Evolutionary conservation across 2,329 filamentous ascomycete genomes (phyloP), one percentile per base, ranked within the genome.

Genomic region (Lomentospora prolificans): DNA sequence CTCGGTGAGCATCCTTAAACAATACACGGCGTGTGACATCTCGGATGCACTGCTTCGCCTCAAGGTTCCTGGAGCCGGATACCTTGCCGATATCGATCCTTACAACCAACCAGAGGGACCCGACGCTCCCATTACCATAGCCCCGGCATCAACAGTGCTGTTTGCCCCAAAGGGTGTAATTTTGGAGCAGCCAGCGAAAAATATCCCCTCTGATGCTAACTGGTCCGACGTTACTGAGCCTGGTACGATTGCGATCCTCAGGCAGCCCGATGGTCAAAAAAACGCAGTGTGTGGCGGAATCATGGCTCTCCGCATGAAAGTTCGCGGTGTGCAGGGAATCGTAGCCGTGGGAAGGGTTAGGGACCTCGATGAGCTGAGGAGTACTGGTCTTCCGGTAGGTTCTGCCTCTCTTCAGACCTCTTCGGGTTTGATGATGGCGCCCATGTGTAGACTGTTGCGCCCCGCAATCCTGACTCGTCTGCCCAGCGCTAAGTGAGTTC

Each of bases 201-300:
- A 83, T 56, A 78, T 87, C 50, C 79, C 82, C 1, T 62, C 72
- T 3, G 78, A 75, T 6, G 78, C 75, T 5, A 87, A 89, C 62
- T 90, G 84, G 77, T 84, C 84, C 36, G 87, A 91, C 67, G 70
- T 81, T 44, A 78, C 81, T 1, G 69, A 79, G 25, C 70, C 76
- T 0, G 78, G 75, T 6, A 85, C 82, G 1, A 75, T 90, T 55
- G 80, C 84, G 3, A 71, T 90, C 3, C 76, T 90, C 57, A 79
- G 81, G 58, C 86, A 90, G 63, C 84, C 86, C 0, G 63, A 72
- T 0, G 76, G 74, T 1, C 85, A 89, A 65, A 76, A 75, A 53
- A 89, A 87, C 67, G 87, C 87, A 4, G 77, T 88, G 6, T 77
- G 88, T 4, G 87, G 87, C n/a, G 87, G 87, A 17, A 88, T 90